Conservation (phyloP, 305 asterid genomes). For the Fraxinus baroniana region DNA sequence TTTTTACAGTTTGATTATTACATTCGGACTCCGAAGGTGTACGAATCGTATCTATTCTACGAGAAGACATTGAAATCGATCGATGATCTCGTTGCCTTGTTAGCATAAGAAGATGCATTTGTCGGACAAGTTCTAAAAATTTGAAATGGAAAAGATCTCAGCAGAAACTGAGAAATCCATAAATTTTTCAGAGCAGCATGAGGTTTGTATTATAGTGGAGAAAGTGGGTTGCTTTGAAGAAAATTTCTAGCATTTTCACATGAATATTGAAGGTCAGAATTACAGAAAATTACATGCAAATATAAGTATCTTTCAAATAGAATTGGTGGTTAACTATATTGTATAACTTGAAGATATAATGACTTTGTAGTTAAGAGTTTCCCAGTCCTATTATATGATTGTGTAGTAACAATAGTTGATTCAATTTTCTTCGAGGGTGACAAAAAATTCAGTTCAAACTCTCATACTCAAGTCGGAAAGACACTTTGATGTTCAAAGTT, state of each 20-base stretch:
- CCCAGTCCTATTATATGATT: background rate
- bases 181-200: background rate
- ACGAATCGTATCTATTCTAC: constrained; percentile 73
- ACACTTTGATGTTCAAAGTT: background rate
- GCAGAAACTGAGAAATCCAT: background rate
- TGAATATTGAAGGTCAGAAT: background rate
- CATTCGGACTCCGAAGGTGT: constrained; percentile 79
- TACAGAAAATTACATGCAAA: background rate
- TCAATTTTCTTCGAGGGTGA: background rate
- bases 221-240: background rate
- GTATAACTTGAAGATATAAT: background rate
- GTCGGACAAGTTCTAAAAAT: background rate
- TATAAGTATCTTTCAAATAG: background rate
- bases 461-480: background rate
- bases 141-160: background rate
- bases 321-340: background rate
- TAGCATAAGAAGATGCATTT: constrained; percentile 33
- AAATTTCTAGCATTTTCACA: background rate
- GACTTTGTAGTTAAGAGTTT: background rate
- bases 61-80: constrained; percentile 84
- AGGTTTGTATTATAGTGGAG: background rate
- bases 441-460: background rate
- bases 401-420: background rate
- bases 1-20: constrained; percentile 65
- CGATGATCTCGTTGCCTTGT: constrained; percentile 65